These are phyloP conservation scores for Agapanthus africanus DNA, from an alignment of 106 monocot genomes.

Conservation along the genomic window DNA sequence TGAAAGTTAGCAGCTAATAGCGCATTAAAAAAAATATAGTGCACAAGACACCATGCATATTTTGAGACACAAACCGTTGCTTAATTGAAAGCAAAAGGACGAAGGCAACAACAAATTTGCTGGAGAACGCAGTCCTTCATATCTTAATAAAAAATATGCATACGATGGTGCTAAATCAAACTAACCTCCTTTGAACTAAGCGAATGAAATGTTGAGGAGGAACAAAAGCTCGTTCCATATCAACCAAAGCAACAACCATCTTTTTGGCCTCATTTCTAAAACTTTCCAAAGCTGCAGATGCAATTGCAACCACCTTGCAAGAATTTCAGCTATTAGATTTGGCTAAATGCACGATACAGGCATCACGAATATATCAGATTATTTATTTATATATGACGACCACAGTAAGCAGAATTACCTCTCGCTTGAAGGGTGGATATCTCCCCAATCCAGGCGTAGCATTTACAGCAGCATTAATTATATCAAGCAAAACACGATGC, in stretches of 20 bases:
- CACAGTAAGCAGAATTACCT: conserved; percentile 24
- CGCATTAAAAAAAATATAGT: neutral
- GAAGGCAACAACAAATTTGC: neutral
- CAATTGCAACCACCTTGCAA: conserved; percentile 52
- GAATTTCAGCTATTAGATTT: conserved; percentile 10
- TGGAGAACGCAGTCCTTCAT: neutral
- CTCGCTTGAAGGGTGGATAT: conserved; percentile 76
- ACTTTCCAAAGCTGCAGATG: conserved; percentile 51
- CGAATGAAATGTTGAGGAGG: conserved; percentile 91
- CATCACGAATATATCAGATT: neutral
- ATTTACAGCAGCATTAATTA: conserved; percentile 63
- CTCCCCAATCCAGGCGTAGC: conserved; percentile 68
- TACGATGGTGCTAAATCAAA: neutral
- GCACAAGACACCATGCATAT: neutral
- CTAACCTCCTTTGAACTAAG: conserved; percentile 60
- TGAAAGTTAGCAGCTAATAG: neutral
- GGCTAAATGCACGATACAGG: neutral
- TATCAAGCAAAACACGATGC: conserved; percentile 62
- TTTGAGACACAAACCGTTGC: neutral
- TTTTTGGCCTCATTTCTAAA: conserved; percentile 72
- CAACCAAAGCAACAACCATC: conserved; percentile 96
- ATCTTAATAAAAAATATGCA: neutral
- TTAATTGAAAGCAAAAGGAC: neutral
- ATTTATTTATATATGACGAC: neutral
- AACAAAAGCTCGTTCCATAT: conserved; percentile 99